Base-by-base conservation (phyloP, 306 rosid species). In the Rubus idaeus region DNA sequence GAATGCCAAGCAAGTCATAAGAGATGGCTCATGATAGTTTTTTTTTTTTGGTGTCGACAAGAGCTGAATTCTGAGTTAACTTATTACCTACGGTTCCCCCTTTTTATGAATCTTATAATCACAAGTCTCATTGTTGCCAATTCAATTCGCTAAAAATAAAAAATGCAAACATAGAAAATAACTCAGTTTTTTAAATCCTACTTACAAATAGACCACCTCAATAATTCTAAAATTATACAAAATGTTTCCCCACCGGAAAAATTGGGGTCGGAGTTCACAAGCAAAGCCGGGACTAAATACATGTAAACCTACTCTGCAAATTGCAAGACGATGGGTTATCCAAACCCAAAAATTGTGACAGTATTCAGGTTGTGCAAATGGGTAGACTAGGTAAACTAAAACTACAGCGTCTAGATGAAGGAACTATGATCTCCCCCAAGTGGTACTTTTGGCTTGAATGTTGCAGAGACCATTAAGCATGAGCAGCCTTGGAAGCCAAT, bases 371-470 rank as follows among this genome's bases (percentile, higher is more conserved):
- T 10, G 63, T 78, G 52, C 9, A 3, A 35, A 49, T 61, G 50
- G 47, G 67, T 61, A 3, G 13, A 71, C 10, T 30, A 11, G 47
- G 70, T 63, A 46, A 41, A 46, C 23, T 11, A 49, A 18, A 52
- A 62, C 57, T 5, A n/a, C 4, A 39, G 47, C 4, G 30, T 51
- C 85, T 86, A 90, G 57, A 82, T 45, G 88, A 90, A 95, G 20
- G 91, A 87, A 71, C 81, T 89, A 71, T 89, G 89, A 61, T 96
- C 98, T 89, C 98, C 97, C 11, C 96, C 92, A 0, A 92, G 89
- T 42, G 96, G 98, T 52, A 89, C 84, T 83, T 90, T 88, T 70
- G 97, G 97, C 89, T 82, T 89, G 84, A 88, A 92, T 81, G 82
- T 88, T 23, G 88, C 86, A 51, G 89, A 78, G 71, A 81, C 89